These are phyloP conservation scores for Candida endomychidarum DNA, from an alignment of 805 yeast genomes.

Conservation along the genomic window DNA sequence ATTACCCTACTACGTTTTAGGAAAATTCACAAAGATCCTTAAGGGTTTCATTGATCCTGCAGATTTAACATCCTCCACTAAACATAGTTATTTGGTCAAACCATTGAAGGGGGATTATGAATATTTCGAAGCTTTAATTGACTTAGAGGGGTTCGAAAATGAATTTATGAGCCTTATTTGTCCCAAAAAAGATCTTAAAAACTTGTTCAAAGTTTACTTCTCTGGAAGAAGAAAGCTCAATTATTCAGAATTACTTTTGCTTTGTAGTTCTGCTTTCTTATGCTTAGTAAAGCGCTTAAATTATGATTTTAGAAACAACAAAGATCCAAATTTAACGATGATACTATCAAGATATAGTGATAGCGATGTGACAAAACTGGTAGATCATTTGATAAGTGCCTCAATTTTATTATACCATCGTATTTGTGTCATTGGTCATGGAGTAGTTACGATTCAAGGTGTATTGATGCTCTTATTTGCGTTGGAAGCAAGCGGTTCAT, in stretches of 20 bases:
- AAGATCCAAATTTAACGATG: not conserved
- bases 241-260: conserved; percentile 10
- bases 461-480: conserved; percentile 46
- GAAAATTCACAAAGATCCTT: conserved; percentile 18
- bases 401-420: conserved; percentile 54
- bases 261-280: conserved; percentile 9
- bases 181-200: not conserved
- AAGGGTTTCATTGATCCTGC: conserved; percentile 34
- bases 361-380: conserved; percentile 16
- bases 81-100: conserved; percentile 19
- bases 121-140: conserved; percentile 7
- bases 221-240: conserved; percentile 5
- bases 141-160: not conserved
- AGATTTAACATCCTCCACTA: conserved; percentile 19
- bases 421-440: conserved; percentile 49
- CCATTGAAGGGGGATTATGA: conserved; percentile 25
- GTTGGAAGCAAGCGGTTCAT: conserved; percentile 28
- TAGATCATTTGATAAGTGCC: conserved; percentile 20
- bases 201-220: conserved; percentile 9
- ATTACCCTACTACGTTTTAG: conserved; percentile 26
- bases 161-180: not conserved
- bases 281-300: conserved; percentile 2
- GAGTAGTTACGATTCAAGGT: conserved; percentile 50
- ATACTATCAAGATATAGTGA: conserved; percentile 3
- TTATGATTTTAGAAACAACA: not conserved